phyloP scores from a whole-genome alignment of 2,329 filamentous ascomycete genomes.

The Neofusicoccum kwambonambiense region DNA sequence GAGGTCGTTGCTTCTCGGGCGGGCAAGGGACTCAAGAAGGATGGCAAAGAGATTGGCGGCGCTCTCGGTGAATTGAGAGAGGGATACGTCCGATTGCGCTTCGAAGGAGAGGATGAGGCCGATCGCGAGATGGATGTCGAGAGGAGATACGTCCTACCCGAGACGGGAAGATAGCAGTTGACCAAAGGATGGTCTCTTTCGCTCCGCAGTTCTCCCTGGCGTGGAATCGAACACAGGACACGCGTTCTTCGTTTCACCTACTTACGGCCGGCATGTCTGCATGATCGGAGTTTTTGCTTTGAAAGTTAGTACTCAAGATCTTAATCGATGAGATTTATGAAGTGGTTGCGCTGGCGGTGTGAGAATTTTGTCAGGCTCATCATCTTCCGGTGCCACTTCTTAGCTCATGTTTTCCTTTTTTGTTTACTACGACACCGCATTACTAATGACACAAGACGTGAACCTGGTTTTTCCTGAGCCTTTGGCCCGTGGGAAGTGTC shows the following conservation, averaged over 20 bases:
- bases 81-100: slow-evolving; percentile 44
- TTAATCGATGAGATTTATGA: slow-evolving; percentile 11
- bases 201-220: not conserved
- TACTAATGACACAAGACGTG: too few species aligned
- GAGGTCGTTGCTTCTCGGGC: slow-evolving; percentile 47
- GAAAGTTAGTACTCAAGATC: not conserved
- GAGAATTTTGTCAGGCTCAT: too few species aligned
- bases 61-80: slow-evolving; percentile 19
- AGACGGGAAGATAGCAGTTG: slow-evolving; percentile 23
- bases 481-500: too few species aligned
- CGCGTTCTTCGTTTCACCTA: not conserved
- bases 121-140: slow-evolving; percentile 49
- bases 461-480: too few species aligned
- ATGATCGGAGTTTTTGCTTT: slow-evolving; percentile 13
- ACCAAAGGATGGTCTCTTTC: not conserved
- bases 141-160: slow-evolving; percentile 49
- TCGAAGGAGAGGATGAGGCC: slow-evolving; percentile 50
- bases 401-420: too few species aligned
- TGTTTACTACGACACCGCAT: too few species aligned
- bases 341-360: too few species aligned
- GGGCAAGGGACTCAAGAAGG: slow-evolving; percentile 33
- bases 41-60: slow-evolving; percentile 23
- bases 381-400: too few species aligned
- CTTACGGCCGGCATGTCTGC: slow-evolving; percentile 15
- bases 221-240: not conserved